Percentiles rank a stretch among this genome's conserved stretches.
Evolutionary conservation across 1,284 basidiomycete species (phyloP).

Genomic region (Athelia sp.): DNA sequence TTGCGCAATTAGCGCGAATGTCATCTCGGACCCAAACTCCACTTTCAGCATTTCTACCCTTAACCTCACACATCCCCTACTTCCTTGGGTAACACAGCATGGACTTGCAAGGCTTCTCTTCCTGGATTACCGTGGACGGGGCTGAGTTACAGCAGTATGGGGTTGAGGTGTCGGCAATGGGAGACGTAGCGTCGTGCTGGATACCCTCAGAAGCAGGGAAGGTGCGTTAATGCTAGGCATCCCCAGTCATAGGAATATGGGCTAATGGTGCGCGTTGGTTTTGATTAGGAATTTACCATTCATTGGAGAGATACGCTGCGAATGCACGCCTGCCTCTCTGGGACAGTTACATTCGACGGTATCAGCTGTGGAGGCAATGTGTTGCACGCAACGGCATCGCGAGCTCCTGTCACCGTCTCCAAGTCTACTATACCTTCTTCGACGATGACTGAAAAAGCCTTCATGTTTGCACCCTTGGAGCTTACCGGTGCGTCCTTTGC

Average conservation of each 20-base stretch:
- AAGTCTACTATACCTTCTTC: background rate
- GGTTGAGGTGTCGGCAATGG: conserved; percentile 4
- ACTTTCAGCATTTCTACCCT: no score
- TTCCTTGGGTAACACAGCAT: background rate
- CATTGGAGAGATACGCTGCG: background rate
- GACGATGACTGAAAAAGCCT: background rate
- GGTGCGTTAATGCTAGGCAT: conserved; percentile 5
- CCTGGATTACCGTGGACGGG: conserved; percentile 16
- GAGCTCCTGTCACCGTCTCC: background rate
- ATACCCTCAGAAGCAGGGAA: conserved; percentile 17
- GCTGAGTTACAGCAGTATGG: conserved; percentile 10
- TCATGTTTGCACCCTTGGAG: background rate
- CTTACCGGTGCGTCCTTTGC: background rate
- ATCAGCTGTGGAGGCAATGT: background rate
- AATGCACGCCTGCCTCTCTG: background rate
- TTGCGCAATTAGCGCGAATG: no score
- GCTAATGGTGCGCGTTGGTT: background rate
- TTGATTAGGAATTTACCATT: background rate
- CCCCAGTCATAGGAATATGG: background rate
- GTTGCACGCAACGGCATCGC: background rate
- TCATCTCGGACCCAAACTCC: no score
- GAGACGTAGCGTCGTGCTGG: conserved; percentile 14
- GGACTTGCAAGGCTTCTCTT: conserved; percentile 3
- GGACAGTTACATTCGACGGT: background rate
- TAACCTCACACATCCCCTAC: background rate